These are phyloP conservation scores for Papiliotrema flavescens DNA, from an alignment of 1,284 basidiomycete species.

Conservation along the genomic window DNA sequence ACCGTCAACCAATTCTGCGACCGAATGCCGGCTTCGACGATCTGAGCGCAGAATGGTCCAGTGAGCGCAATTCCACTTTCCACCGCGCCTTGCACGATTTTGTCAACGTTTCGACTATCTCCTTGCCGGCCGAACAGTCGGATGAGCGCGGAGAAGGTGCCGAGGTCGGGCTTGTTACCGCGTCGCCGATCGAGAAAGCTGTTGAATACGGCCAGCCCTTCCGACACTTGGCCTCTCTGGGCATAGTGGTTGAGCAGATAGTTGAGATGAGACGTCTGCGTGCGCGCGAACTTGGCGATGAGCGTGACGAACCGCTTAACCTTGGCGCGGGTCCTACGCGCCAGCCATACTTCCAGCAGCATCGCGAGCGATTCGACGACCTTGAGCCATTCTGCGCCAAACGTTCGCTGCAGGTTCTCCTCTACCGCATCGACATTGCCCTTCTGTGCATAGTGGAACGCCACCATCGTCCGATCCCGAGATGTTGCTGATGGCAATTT, in stretches of 20 bases:
- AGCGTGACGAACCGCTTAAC: background rate
- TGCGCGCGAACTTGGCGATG: background rate
- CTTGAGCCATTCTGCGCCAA: background rate
- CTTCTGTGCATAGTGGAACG: background rate
- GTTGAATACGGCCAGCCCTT: slow-evolving; percentile 59
- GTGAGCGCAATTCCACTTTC: slow-evolving; percentile 60
- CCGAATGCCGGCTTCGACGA: slow-evolving; percentile 83
- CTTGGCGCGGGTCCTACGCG: background rate
- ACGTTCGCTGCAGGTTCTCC: background rate
- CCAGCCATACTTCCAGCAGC: background rate
- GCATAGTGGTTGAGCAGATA: slow-evolving; percentile 50
- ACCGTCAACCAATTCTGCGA: slow-evolving; percentile 60
- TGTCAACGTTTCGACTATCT: slow-evolving; percentile 66
- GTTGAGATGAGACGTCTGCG: background rate
- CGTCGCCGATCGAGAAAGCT: slow-evolving; percentile 58
- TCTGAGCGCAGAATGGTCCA: slow-evolving; percentile 60
- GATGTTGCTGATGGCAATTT: background rate
- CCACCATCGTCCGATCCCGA: background rate
- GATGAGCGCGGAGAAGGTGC: slow-evolving; percentile 69
- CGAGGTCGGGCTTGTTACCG: slow-evolving; percentile 52
- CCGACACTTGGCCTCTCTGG: slow-evolving; percentile 56
- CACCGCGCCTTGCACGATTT: slow-evolving; percentile 57
- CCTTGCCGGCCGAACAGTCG: slow-evolving; percentile 62
- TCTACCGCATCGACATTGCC: background rate
- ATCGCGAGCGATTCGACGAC: background rate